Evolutionary conservation across 2,329 filamentous ascomycete genomes (phyloP).

Genomic region (Emydomyces testavorans): DNA sequence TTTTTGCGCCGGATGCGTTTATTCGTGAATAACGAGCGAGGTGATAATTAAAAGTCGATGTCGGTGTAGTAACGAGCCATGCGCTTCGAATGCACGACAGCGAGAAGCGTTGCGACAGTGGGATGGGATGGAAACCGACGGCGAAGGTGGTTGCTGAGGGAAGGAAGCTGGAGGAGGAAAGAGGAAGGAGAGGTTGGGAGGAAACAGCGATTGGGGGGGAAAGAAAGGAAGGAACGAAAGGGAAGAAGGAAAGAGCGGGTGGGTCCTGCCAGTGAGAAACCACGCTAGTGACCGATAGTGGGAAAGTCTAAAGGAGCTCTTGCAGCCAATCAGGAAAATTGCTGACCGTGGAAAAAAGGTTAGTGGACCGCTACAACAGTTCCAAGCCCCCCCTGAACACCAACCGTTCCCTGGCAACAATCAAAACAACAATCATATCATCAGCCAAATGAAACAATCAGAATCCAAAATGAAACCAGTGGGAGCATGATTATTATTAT

Average conservation of each 20-base stretch:
- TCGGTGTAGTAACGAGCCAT: background rate
- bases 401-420: too few species aligned
- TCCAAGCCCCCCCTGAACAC: too few species aligned
- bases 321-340: background rate
- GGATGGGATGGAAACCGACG: background rate
- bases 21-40: background rate
- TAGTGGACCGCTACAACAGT: slow-evolving; percentile 1
- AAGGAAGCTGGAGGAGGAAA: background rate
- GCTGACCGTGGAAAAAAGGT: background rate
- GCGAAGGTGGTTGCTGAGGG: background rate
- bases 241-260: slow-evolving; percentile 1
- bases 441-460: too few species aligned
- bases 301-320: too few species aligned
- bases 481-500: too few species aligned
- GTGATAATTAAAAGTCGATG: slow-evolving; percentile 1
- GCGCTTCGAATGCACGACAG: slow-evolving; percentile 10
- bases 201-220: slow-evolving; percentile 2
- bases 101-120: slow-evolving; percentile 14
- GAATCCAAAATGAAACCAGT: too few species aligned
- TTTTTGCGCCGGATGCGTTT: slow-evolving; percentile 15
- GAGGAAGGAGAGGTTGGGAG: slow-evolving; percentile 7
- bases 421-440: too few species aligned
- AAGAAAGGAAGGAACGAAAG: background rate
- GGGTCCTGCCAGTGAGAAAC: slow-evolving; percentile 7
- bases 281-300: too few species aligned